phyloP scores from a whole-genome alignment of 345 rosid genomes.

The Ceriops zippeliana region DNA sequence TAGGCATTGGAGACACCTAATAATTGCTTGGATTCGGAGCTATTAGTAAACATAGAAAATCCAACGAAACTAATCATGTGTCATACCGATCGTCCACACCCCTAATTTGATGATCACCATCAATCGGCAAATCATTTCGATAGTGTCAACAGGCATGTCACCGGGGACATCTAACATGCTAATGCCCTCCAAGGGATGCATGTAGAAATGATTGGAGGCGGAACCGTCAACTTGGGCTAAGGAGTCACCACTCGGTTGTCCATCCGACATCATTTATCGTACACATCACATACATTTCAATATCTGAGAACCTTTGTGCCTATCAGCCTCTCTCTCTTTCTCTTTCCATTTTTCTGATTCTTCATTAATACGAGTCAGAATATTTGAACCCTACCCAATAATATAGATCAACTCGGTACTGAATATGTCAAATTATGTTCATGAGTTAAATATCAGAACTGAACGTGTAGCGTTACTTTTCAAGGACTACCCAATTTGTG shows the following conservation, averaged over 20 bases:
- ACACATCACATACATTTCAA: not conserved
- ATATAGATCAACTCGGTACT: too few species aligned
- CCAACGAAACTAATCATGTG: not conserved
- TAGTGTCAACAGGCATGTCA: not conserved
- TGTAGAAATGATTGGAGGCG: slow-evolving; percentile 41
- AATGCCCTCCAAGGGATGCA: slow-evolving; percentile 23
- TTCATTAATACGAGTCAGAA: too few species aligned
- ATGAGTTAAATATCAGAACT: too few species aligned
- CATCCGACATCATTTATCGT: not conserved
- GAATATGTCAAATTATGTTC: too few species aligned
- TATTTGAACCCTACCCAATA: too few species aligned
- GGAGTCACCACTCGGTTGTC: slow-evolving; percentile 24
- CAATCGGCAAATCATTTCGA: not conserved
- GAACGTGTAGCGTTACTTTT: too few species aligned
- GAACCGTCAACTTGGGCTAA: slow-evolving; percentile 32
- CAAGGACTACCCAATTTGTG: too few species aligned
- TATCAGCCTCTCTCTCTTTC: too few species aligned
- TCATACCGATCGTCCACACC: not conserved
- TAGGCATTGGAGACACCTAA: not conserved
- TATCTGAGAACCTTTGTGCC: not conserved
- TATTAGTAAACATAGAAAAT: not conserved
- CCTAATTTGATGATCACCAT: not conserved
- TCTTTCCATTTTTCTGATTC: too few species aligned
- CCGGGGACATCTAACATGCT: slow-evolving; percentile 31
- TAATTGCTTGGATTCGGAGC: not conserved